Base-by-base conservation (phyloP, 2,329 filamentous ascomycete genomes). In the Verticillium klebahnii region DNA sequence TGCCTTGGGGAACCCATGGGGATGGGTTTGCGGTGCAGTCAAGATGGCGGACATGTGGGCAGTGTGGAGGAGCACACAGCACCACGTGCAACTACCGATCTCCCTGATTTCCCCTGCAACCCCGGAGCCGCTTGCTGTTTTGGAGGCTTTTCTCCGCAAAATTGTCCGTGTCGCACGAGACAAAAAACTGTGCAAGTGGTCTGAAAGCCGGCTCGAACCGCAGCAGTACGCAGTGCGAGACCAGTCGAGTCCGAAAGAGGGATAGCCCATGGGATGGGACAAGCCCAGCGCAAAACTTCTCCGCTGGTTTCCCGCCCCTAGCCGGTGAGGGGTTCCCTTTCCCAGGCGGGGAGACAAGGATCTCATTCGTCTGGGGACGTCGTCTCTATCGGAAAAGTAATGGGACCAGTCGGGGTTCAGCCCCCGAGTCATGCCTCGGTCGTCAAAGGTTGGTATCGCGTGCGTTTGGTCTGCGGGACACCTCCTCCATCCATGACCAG, bases 1-100 rank as follows among this genome's bases (percentile, higher is more conserved):
- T 29, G 56, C 56, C n/a, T 45, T 58, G 57, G 57, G 57, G 57
- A 40, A 40, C 57, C 57, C 57, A 58, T 58, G 57, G 57, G 57
- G 57, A 32, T 31, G 23, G 17, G n/a, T 12, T 19, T 50, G 45
- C 45, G 45, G 19, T 50, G 45, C 45, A 50, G 17, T 11, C 45
- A 50, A n/a, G 12, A 23, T 9, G n/a, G 45, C 19, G 45, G 45
- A n/a, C 45, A 25, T 50, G 45, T 23, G 45, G 45, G 45, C 45
- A 9, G 11, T 50, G 45, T 50, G 45, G 45, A 50, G 45, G 45
- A 50, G n/a, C n/a, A 50, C 45, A 9, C 45, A 23, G n/a, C 45
- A 50, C 45, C 45, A 50, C 45, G 45, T 50, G 45, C 45, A 50
- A 50, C 45, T 50, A 50, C 45, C 45, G 45, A 50, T 50, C n/a